A percentile compares a stretch with the other conserved stretches of the same genome.
These are phyloP conservation scores for Trichoderma koningiopsis DNA, from an alignment of 2,329 filamentous ascomycete genomes.

Conservation along the genomic window DNA sequence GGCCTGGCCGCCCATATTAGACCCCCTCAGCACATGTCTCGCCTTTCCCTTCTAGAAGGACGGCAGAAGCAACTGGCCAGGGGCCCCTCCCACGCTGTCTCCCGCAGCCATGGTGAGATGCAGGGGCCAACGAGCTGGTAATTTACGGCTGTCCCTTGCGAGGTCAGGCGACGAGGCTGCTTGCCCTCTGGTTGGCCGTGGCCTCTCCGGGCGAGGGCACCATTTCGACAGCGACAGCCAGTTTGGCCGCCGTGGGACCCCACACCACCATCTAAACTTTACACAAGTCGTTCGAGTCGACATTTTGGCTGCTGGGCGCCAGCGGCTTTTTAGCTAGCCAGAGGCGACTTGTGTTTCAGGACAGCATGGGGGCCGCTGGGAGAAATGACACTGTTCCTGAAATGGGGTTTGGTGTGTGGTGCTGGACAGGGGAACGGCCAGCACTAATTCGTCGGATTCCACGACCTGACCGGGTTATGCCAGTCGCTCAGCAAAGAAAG, in stretches of 20 bases:
- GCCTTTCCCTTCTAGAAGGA: conserved; percentile 25
- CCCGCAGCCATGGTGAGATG: conserved; percentile 21
- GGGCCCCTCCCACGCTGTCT: conserved; percentile 20
- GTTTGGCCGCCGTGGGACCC: conserved; percentile 1
- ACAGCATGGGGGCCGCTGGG: conserved; percentile 33
- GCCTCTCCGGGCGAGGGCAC: conserved; percentile 15
- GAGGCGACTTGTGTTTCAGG: conserved; percentile 34
- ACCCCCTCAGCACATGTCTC: conserved; percentile 12
- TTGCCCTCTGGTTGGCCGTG: conserved; percentile 21
- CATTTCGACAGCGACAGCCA: conserved; percentile 24
- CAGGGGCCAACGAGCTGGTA: conserved; percentile 25
- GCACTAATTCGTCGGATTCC: conserved; percentile 25
- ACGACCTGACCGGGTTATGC: conserved; percentile 22
- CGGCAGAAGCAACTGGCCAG: conserved; percentile 23
- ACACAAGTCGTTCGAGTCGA: conserved; percentile 6
- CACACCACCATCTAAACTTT: conserved; percentile 24
- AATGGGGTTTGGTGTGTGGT: conserved; percentile 30
- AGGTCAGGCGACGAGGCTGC: conserved; percentile 25
- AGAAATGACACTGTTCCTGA: conserved; percentile 37
- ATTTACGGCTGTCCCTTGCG: conserved; percentile 24
- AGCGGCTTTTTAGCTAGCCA: conserved; percentile 15
- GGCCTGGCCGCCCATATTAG: background rate
- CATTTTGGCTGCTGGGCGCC: conserved; percentile 14
- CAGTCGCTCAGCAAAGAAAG: conserved; percentile 22
- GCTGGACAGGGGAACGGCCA: conserved; percentile 23